Evolutionary conservation across 176 grass and related monocot species (phyloP).

Genomic region (Hyparrhenia diplandra): DNA sequence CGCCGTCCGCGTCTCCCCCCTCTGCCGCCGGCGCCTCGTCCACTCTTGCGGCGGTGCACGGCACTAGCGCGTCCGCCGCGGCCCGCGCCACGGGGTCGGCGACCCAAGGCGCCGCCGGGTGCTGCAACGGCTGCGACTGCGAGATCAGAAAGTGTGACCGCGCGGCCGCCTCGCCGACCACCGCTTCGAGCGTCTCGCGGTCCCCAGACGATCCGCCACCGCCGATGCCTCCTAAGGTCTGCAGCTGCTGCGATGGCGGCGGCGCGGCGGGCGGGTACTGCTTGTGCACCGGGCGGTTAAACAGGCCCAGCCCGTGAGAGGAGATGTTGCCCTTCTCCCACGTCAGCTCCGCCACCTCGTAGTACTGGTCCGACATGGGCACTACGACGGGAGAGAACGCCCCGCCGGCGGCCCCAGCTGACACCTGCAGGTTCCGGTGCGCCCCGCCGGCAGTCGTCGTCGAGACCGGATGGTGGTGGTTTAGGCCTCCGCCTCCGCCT

Average conservation of each 20-base stretch:
- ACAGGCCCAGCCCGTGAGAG: conserved; percentile 58
- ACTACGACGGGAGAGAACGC: conserved; percentile 1
- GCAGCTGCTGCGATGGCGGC: not conserved
- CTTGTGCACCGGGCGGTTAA: conserved; percentile 12
- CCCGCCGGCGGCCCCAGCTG: not conserved
- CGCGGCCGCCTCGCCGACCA: conserved; percentile 73
- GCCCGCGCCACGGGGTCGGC: not conserved
- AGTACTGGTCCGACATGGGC: conserved; percentile 44
- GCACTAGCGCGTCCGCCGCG: conserved; percentile 55
- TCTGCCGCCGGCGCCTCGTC: not conserved
- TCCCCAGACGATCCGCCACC: not conserved
- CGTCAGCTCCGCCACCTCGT: conserved; percentile 81
- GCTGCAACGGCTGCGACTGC: not conserved
- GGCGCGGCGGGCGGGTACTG: conserved; percentile 16
- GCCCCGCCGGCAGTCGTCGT: not conserved
- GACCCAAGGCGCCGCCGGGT: not conserved
- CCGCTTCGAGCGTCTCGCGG: conserved; percentile 72
- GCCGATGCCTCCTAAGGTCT: not conserved
- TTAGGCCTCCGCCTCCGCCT: not conserved
- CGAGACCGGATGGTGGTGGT: not conserved
- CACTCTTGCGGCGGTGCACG: conserved; percentile 25
- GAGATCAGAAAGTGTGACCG: conserved; percentile 29
- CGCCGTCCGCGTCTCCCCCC: not conserved
- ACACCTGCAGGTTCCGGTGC: not conserved
- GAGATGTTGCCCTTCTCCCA: conserved; percentile 87